Evolutionary conservation across 192 early-diverging fungal genomes (phyloP), one percentile per base, ranked within the genome.

Genomic region (Dissophora ornata): DNA sequence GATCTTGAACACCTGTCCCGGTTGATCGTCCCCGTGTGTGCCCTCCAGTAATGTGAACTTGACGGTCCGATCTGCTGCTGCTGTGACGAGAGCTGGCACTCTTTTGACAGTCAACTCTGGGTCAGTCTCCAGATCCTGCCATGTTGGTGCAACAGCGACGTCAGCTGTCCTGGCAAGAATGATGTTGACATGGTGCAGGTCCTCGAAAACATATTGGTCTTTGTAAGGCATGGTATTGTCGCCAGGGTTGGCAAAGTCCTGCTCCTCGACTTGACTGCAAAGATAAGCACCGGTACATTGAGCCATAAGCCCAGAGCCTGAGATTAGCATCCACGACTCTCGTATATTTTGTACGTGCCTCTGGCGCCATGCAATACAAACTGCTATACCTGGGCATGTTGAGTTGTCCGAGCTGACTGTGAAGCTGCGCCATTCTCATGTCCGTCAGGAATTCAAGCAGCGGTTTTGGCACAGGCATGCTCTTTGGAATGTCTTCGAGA

Each of bases 11-110:
- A 73, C 71, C 16, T 66, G 38, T 25, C 77, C 74, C 0, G 69
- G 77, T 18, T 69, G 68, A 48, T 67, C 53, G 19, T 86, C 62
- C 2, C 80, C 71, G 16, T 77, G 65, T 10, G 82, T 80, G 1
- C 68, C 80, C 26, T 80, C 57, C 22, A 82, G 56, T 30, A 84
- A 68, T 1, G 84, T 78, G 21, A 91, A 58, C 26, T 83, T 81
- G 16, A 91, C 82, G 15, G 86, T 83, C 65, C 90, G 88, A 71
- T 92, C 88, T 12, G 84, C 84, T 28, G 89, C 83, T 19, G 80
- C 80, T 8, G 88, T 86, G 9, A 81, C 67, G 26, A 90, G 25
- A 16, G 80, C 70, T 1, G 65, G 67, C 0, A 84, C 74, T 0
- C n/a, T 29, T 30, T 80, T 53, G 41, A 50, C 26, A 11, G 55